Conservation (phyloP, 257 asterid species). For the Solanum etuberosum region DNA sequence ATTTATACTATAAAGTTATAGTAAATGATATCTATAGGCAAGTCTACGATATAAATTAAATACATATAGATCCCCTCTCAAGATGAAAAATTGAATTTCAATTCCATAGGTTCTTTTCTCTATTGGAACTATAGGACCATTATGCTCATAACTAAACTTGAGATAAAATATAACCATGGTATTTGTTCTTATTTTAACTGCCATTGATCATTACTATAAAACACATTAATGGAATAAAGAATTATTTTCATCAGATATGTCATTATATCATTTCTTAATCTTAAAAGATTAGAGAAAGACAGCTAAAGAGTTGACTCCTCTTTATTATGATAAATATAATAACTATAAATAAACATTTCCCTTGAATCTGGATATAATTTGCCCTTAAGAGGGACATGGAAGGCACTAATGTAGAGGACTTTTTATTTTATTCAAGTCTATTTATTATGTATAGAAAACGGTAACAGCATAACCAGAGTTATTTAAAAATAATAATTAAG, state of each 20-base stretch:
- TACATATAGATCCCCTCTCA: no score
- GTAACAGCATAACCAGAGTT: no score
- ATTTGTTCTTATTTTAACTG: neutral
- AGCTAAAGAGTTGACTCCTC: neutral
- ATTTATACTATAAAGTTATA: neutral
- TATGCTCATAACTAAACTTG: neutral
- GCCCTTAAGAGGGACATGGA: neutral
- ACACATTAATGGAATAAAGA: neutral
- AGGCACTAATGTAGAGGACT: neutral
- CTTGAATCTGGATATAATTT: neutral
- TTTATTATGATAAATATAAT: neutral
- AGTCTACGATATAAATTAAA: no score
- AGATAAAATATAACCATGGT: no score
- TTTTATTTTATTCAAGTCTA: no score
- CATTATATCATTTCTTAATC: neutral
- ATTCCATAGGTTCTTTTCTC: no score
- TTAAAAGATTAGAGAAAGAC: neutral
- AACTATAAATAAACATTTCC: neutral
- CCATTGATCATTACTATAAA: neutral
- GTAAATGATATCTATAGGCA: neutral
- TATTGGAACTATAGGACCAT: rapidly evolving
- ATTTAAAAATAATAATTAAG: no score
- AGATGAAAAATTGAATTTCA: no score
- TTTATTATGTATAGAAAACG: no score
- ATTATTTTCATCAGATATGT: neutral